Conservation (phyloP, 495 filamentous ascomycete species). For the Aspergillus cavernicola region DNA sequence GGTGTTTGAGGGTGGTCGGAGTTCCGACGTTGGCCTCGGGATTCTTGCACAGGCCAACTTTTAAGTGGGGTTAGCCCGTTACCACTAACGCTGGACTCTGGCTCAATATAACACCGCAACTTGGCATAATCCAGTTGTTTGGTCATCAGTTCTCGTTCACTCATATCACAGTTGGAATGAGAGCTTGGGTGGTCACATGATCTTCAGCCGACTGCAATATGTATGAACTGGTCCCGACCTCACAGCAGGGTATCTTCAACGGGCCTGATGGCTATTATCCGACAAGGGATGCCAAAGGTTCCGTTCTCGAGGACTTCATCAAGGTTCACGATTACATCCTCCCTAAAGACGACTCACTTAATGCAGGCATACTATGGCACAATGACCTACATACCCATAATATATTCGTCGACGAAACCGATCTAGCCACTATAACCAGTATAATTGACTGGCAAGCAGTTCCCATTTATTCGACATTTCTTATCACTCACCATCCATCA, state of each 20-base stretch:
- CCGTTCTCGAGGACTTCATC: conserved; percentile 12
- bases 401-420: conserved; percentile 13
- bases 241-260: conserved; percentile 10
- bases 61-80: no score
- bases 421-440: conserved; percentile 8
- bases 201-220: no score
- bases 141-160: no score
- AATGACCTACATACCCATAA: conserved; percentile 17
- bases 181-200: no score
- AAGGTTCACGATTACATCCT: conserved; percentile 8
- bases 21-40: no score
- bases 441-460: conserved; percentile 21
- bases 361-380: conserved; percentile 16
- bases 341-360: conserved; percentile 5
- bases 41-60: no score
- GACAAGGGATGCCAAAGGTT: conserved; percentile 7
- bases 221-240: no score
- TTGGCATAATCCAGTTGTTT: no score
- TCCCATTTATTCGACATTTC: conserved; percentile 11
- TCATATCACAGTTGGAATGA: no score
- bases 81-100: no score
- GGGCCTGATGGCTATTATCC: conserved; percentile 5
- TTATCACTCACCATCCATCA: conserved; percentile 10
- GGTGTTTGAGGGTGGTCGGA: no score
- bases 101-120: no score